Evolutionary conservation across 805 yeast species (phyloP).

Genomic region (Jamesozyma lodderae): DNA sequence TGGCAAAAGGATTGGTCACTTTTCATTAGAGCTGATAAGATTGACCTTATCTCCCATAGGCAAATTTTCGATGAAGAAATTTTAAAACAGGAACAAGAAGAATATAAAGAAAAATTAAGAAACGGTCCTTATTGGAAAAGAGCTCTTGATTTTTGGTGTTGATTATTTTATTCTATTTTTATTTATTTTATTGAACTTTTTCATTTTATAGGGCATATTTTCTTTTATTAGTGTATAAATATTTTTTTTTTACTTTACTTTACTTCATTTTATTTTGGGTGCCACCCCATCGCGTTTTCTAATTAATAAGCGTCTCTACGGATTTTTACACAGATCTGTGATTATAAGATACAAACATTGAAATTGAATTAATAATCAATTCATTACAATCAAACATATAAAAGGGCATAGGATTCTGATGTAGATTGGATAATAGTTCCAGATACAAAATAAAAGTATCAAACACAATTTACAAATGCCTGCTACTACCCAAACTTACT

Average conservation of each 20-base stretch:
- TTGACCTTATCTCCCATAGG: conserved; percentile 27
- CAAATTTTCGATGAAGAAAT: conserved; percentile 29
- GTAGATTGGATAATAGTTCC: too few species aligned
- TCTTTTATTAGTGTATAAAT: not conserved
- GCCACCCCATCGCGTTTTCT: too few species aligned
- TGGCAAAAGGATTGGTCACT: conserved; percentile 39
- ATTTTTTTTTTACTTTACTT: too few species aligned
- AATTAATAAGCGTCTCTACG: too few species aligned
- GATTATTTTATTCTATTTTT: not conserved
- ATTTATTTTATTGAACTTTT: not conserved
- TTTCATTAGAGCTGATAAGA: conserved; percentile 25
- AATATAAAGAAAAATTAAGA: conserved; percentile 21
- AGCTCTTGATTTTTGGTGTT: conserved; percentile 29
- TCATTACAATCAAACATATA: too few species aligned
- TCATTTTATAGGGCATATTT: not conserved
- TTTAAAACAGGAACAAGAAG: conserved; percentile 28
- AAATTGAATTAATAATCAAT: too few species aligned
- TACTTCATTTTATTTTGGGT: too few species aligned
- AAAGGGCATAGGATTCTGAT: too few species aligned
- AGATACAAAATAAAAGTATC: not conserved
- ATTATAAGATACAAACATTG: too few species aligned
- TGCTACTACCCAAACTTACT: conserved; percentile 13
- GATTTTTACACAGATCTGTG: too few species aligned
- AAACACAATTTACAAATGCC: conserved; percentile 9
- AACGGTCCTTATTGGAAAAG: conserved; percentile 24